Percentiles rank a stretch among this genome's conserved stretches.
These are phyloP conservation scores for Cudoniella acicularis DNA, from an alignment of 495 filamentous ascomycete species.

Conservation along the genomic window DNA sequence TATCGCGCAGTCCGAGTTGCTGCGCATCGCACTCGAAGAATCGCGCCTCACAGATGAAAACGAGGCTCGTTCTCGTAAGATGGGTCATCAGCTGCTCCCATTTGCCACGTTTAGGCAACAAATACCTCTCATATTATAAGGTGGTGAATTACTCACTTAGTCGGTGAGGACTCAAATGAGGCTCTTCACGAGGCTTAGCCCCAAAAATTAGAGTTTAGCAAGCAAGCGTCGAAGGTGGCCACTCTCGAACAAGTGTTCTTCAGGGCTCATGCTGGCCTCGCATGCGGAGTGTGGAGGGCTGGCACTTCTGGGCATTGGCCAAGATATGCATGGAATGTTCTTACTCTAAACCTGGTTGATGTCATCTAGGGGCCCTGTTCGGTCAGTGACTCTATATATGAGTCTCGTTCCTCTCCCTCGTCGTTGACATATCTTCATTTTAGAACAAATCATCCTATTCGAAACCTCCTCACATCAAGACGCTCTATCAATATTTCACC, in stretches of 20 bases:
- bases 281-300: neutral
- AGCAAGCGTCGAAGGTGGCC: neutral
- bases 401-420: neutral
- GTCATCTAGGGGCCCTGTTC: neutral
- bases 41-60: too few species aligned
- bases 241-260: neutral
- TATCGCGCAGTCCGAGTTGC: too few species aligned
- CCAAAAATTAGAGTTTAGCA: neutral
- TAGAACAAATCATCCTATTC: neutral
- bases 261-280: neutral
- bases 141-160: neutral
- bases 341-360: neutral
- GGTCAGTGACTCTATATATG: neutral
- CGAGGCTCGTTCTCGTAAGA: neutral
- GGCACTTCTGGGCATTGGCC: neutral
- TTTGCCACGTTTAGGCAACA: neutral
- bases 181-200: neutral
- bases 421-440: neutral
- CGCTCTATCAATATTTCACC: neutral
- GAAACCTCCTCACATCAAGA: neutral
- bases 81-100: neutral
- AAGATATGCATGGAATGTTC: neutral
- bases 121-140: neutral
- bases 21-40: too few species aligned
- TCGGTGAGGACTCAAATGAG: neutral